Evolutionary conservation across 371 early-diverging fungal species (phyloP), one percentile per base, ranked within the genome.

Genomic region (Zopfochytrium polystomum): DNA sequence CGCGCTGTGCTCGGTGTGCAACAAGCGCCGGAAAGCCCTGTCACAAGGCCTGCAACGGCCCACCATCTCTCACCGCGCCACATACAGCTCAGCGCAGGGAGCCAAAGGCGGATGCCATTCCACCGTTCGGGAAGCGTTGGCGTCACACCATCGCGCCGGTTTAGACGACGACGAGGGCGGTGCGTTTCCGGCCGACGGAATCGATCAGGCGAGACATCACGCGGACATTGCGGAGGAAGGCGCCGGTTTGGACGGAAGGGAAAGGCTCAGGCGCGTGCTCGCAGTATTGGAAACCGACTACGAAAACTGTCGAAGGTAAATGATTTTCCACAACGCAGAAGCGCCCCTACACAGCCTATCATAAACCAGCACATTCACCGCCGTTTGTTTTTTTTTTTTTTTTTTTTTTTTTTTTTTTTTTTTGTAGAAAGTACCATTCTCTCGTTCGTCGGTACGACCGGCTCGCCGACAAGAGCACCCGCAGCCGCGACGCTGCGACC

Each of bases 1-100:
- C 0, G 63, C 68, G 1, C 57, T 78, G 30, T 80, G 80, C 62
- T 73, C 76, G 0, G 73, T 80, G 1, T 80, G 80, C 55, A 62
- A 58, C 26, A 52, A 65, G 34, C 22, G 70, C 22, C 44, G 50
- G 42, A 50, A 53, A 30, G 13, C 15, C 5, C 22, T 26, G 33
- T 43, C 26, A 3, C 11, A 29, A 47, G 22, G 7, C 13, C 32
- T n/a, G n/a, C n/a, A n/a, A n/a, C n/a, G n/a, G n/a, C n/a, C n/a
- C n/a, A n/a, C n/a, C n/a, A n/a, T n/a, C n/a, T n/a, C n/a, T n/a
- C n/a, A n/a, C n/a, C n/a, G n/a, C n/a, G n/a, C n/a, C n/a, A n/a
- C n/a, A n/a, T n/a, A n/a, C n/a, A n/a, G n/a, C n/a, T n/a, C n/a
- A n/a, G n/a, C n/a, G n/a, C 23, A 1, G 29, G 13, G 22, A 38